Conservation (phyloP, 345 rosid species). For the Populus nigra region DNA sequence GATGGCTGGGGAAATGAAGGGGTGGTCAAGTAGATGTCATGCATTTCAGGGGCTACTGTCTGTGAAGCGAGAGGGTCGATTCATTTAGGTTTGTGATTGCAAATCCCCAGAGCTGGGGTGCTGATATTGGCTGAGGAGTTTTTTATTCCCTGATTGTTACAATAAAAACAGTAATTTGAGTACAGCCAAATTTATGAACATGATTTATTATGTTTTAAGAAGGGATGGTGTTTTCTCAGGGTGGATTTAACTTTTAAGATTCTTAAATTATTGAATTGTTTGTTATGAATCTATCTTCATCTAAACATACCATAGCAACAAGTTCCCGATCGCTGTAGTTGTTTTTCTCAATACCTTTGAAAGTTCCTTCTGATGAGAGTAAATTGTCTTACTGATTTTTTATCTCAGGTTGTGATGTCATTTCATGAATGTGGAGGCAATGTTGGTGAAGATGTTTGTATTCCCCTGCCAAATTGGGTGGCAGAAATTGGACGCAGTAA, state of each 20-base stretch:
- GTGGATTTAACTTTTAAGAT: not conserved
- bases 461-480: slow-evolving; percentile 97
- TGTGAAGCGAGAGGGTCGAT: not conserved
- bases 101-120: slow-evolving; percentile 3
- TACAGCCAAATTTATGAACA: not conserved
- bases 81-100: slow-evolving; percentile 8
- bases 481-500: slow-evolving; percentile 89
- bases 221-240: not conserved
- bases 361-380: slow-evolving; percentile 18
- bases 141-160: not conserved
- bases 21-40: not conserved
- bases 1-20: not conserved
- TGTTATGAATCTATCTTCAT: not conserved
- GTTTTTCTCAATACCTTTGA: slow-evolving; percentile 5
- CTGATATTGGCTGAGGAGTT: not conserved
- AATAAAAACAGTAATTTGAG: not conserved
- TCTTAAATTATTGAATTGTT: not conserved
- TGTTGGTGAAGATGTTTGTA: slow-evolving; percentile 95
- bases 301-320: not conserved
- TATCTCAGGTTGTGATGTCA: slow-evolving; percentile 84
- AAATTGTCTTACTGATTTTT: slow-evolving; percentile 6
- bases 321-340: not conserved
- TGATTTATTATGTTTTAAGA: not conserved
- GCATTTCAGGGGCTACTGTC: not conserved
- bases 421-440: slow-evolving; percentile 99